Evolutionary conservation across 164 flowering plant genomes (phyloP), one percentile per base, ranked within the genome.

Genomic region (Stephania japonica): DNA sequence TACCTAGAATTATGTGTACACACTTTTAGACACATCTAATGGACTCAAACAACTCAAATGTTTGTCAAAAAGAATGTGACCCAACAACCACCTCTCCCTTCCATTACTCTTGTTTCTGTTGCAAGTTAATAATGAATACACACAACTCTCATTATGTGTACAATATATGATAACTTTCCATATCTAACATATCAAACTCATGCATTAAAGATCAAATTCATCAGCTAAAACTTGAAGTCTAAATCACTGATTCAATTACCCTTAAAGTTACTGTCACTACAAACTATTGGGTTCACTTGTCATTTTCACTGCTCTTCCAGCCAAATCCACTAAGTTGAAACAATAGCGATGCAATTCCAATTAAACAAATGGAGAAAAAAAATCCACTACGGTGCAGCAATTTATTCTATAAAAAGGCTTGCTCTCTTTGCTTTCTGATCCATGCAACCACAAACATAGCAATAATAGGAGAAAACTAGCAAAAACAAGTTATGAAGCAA

Each of bases 401-500:
- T 23, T 59, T 59, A 21, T 59, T 59, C 63, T 59, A 59, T 59
- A 59, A 59, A 59, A 59, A 59, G 32, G 32, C 23, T 23, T n/a
- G 23, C 23, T 59, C 21, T 3, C 19, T 23, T 59, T 59, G 23
- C 8, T 7, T 59, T 59, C 63, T 59, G 23, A 59, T 59, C 63
- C 21, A 7, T 23, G 21, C 24, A 25, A 10, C 27, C 67, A 64
- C 25, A 64, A 0, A 24, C 4, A 64, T 5, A 64, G 9, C 9
- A 27, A 65, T 26, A 6, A 26, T 7, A 69, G 59, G 6, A 59
- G 11, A 27, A 3, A 59, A 42, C 53, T 47, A 47, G 53, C 61
- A 19, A 18, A 18, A 53, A 53, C 61, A 59, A 77, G 44, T 53
- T 70, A 77, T 77, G 76, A 67, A 67, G 43, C 67, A 73, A 70